phyloP scores from a whole-genome alignment of 768 basidiomycete species.

The Leccinum incarnatum region DNA sequence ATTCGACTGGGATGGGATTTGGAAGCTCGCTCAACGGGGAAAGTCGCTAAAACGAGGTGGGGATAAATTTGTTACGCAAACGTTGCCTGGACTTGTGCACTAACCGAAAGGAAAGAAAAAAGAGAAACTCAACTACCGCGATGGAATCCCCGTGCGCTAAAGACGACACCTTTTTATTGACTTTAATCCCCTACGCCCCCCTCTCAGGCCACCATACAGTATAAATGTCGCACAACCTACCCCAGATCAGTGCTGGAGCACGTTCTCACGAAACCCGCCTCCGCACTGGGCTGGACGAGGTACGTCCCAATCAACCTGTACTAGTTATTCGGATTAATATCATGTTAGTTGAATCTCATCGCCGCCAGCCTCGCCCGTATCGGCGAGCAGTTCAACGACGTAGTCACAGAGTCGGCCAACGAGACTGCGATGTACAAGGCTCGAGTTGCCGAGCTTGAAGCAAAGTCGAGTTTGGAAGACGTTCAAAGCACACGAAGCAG shows the following conservation, averaged over 20 bases:
- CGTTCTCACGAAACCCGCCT: slow-evolving; percentile 20
- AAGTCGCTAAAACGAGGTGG: slow-evolving; percentile 10
- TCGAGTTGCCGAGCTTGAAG: slow-evolving; percentile 40
- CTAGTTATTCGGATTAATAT: not conserved
- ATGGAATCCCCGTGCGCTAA: slow-evolving; percentile 7
- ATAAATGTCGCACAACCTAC: slow-evolving; percentile 4
- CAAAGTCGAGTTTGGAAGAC: slow-evolving; percentile 19
- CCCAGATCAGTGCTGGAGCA: not conserved
- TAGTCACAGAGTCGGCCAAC: slow-evolving; percentile 19
- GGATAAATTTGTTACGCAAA: slow-evolving; percentile 18
- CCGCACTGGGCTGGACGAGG: slow-evolving; percentile 29
- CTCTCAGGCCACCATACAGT: not conserved
- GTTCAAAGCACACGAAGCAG: slow-evolving; percentile 29
- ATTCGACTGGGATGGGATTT: slow-evolving; percentile 1
- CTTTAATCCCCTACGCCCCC: not conserved
- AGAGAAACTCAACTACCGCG: not conserved
- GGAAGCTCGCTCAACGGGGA: slow-evolving; percentile 12
- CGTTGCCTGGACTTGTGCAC: slow-evolving; percentile 12
- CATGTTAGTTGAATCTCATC: slow-evolving; percentile 25
- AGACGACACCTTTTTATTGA: not conserved
- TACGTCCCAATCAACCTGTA: slow-evolving; percentile 3
- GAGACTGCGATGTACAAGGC: slow-evolving; percentile 20
- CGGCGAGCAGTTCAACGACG: slow-evolving; percentile 31
- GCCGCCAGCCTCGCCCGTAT: slow-evolving; percentile 26
- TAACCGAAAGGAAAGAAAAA: slow-evolving; percentile 4